Conservation (phyloP, 805 yeast genomes). For the Candida ipomoeae region DNA sequence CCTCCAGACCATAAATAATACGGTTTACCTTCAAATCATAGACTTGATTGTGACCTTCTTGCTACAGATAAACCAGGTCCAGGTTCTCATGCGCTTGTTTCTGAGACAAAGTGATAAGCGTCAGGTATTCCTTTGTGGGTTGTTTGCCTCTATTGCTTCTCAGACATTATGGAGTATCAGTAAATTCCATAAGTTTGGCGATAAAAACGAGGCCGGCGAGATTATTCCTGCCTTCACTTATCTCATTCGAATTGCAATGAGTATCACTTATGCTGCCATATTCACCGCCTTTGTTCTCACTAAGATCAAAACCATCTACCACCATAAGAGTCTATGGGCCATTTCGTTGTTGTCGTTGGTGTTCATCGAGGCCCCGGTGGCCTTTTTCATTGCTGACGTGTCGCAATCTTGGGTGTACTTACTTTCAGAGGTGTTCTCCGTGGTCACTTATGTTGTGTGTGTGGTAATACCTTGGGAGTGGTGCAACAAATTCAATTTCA, state of each 20-base stretch:
- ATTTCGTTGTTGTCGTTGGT: constrained; percentile 54
- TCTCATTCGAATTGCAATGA: constrained; percentile 64
- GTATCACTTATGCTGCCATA: constrained; percentile 63
- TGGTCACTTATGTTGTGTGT: constrained; percentile 65
- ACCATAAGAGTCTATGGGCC: constrained; percentile 45
- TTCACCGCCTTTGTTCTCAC: constrained; percentile 52
- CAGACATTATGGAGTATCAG: constrained; percentile 71
- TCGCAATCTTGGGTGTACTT: constrained; percentile 72
- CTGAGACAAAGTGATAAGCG: constrained; percentile 66
- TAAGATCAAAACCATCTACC: constrained; percentile 48
- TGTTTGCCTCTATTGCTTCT: constrained; percentile 46
- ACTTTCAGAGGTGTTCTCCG: constrained; percentile 67
- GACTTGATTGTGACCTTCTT: constrained; percentile 56
- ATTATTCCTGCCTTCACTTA: constrained; percentile 72
- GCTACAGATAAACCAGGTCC: constrained; percentile 66
- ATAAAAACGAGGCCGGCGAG: constrained; percentile 45
- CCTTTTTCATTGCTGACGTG: constrained; percentile 72
- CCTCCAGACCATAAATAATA: constrained; percentile 40
- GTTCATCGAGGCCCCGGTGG: constrained; percentile 57
- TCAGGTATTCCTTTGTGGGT: constrained; percentile 56
- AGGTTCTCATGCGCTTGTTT: constrained; percentile 63
- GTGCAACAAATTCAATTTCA: constrained; percentile 60
- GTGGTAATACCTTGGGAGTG: constrained; percentile 84
- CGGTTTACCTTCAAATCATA: constrained; percentile 47
- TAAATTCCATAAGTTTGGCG: constrained; percentile 39